These are phyloP conservation scores for Prunus padus DNA, from an alignment of 306 rosid genomes.

Conservation along the genomic window DNA sequence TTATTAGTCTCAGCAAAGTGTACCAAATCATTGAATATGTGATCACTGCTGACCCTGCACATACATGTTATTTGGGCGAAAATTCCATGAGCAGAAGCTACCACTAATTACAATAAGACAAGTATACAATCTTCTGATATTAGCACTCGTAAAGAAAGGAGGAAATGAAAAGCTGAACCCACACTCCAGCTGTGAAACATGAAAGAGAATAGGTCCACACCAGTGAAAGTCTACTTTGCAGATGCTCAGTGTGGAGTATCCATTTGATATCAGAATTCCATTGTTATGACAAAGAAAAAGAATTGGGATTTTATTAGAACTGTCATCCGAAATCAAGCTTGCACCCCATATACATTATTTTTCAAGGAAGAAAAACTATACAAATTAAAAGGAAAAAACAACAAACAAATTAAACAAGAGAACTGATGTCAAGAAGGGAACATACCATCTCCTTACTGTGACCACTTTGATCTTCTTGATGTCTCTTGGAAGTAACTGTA, in stretches of 20 bases:
- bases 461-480: constrained; percentile 66
- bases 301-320: not conserved
- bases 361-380: not conserved
- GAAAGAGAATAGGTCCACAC: not conserved
- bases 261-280: not conserved
- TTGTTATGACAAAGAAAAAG: not conserved
- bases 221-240: not conserved
- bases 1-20: not conserved
- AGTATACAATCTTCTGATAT: not conserved
- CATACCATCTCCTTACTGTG: constrained; percentile 80
- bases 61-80: not conserved
- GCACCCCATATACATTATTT: constrained; percentile 18
- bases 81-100: not conserved
- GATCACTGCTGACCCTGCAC: constrained; percentile 5
- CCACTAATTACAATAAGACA: not conserved
- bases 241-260: not conserved
- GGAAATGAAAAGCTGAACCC: not conserved
- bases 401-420: constrained; percentile 17
- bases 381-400: not conserved
- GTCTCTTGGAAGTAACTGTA: constrained; percentile 59
- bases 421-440: constrained; percentile 35
- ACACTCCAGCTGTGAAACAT: not conserved
- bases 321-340: not conserved
- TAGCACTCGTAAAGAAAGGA: not conserved
- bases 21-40: not conserved